These are phyloP conservation scores for Colletotrichum shisoi DNA, from an alignment of 2,329 filamentous ascomycete species.

Conservation along the genomic window DNA sequence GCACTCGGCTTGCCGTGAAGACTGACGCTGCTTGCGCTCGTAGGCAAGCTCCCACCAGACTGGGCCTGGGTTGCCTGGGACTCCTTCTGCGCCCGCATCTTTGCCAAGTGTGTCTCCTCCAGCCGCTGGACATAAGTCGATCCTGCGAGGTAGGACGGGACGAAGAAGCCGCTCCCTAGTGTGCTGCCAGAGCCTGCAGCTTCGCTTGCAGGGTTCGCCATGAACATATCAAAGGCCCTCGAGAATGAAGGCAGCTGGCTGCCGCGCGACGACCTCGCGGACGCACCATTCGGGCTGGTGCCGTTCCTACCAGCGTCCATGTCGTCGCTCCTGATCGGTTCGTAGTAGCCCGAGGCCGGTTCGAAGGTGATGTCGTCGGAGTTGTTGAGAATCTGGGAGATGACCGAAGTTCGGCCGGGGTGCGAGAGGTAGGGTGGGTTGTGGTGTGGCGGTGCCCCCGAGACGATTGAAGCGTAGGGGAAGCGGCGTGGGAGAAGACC, in stretches of 20 bases:
- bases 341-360: slow-evolving; percentile 44
- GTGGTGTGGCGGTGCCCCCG: slow-evolving; percentile 50
- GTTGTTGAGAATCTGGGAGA: slow-evolving; percentile 65
- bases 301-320: slow-evolving; percentile 49
- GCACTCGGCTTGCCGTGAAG: slow-evolving; percentile 65
- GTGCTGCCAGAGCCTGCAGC: slow-evolving; percentile 40
- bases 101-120: slow-evolving; percentile 72
- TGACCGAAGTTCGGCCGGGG: slow-evolving; percentile 52
- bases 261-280: slow-evolving; percentile 39
- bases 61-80: slow-evolving; percentile 54
- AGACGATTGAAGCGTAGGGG: slow-evolving; percentile 55
- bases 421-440: slow-evolving; percentile 50
- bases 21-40: slow-evolving; percentile 59
- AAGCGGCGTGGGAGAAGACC: slow-evolving; percentile 49
- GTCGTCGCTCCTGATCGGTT: slow-evolving; percentile 41
- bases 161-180: slow-evolving; percentile 68
- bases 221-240: slow-evolving; percentile 61
- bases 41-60: slow-evolving; percentile 60
- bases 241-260: slow-evolving; percentile 57
- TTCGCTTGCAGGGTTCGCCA: slow-evolving; percentile 45
- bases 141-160: slow-evolving; percentile 81
- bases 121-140: slow-evolving; percentile 82
- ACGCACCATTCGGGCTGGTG: slow-evolving; percentile 42
- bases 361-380: slow-evolving; percentile 52
- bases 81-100: slow-evolving; percentile 60